Evolutionary conservation across 495 filamentous ascomycete species (phyloP).

Genomic region (Tuber borchii): DNA sequence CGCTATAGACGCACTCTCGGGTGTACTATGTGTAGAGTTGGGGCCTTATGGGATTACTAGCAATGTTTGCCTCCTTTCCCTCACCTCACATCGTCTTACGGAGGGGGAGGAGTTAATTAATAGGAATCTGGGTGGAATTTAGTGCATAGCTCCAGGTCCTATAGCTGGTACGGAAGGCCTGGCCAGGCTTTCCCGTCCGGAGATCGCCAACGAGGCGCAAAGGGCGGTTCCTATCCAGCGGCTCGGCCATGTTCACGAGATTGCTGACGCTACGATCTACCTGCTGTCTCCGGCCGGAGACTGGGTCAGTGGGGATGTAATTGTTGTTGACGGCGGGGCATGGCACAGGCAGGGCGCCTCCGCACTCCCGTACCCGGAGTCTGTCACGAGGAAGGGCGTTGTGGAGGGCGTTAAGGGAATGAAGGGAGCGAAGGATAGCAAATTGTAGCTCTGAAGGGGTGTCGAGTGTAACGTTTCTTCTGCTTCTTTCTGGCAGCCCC

Average conservation of each 20-base stretch:
- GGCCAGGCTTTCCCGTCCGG: conserved; percentile 47
- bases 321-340: conserved; percentile 73
- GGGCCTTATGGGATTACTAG: conserved; percentile 82
- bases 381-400: conserved; percentile 12
- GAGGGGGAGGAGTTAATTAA: conserved; percentile 42
- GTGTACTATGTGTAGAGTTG: conserved; percentile 71
- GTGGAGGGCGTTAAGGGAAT: conserved; percentile 36
- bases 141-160: conserved; percentile 31
- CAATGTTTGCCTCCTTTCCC: conserved; percentile 58
- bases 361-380: conserved; percentile 32
- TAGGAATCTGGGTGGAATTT: conserved; percentile 40
- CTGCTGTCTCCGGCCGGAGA: conserved; percentile 75
- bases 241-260: conserved; percentile 74
- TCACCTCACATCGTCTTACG: not conserved
- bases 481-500: not conserved
- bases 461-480: not conserved
- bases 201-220: conserved; percentile 40
- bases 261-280: conserved; percentile 86
- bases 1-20: conserved; percentile 74
- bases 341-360: conserved; percentile 54
- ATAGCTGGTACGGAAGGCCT: conserved; percentile 57
- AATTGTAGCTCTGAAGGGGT: conserved; percentile 17
- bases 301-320: conserved; percentile 69
- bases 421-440: conserved; percentile 23
- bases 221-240: conserved; percentile 59